phyloP scores from a whole-genome alignment of 2,329 filamentous ascomycete species.

The Clonostachys solani region DNA sequence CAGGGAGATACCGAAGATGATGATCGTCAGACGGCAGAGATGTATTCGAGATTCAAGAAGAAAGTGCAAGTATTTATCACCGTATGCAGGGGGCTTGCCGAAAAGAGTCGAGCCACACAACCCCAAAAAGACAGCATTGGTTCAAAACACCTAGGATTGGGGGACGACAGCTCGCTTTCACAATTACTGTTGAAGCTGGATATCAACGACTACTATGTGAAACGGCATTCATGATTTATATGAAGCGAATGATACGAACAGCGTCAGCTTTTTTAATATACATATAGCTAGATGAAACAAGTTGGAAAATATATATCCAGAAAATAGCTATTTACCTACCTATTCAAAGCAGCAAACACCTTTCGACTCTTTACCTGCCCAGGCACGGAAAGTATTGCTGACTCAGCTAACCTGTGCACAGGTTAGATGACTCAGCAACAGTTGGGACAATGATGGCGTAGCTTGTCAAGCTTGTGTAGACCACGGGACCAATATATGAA shows the following conservation, averaged over 20 bases:
- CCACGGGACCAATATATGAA: too few relatives aligned
- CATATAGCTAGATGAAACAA: too few relatives aligned
- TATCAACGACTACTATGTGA: slow-evolving; percentile 62
- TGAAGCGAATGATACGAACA: background rate
- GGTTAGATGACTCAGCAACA: too few relatives aligned
- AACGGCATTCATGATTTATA: slow-evolving; percentile 3
- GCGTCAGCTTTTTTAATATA: too few relatives aligned
- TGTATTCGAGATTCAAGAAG: slow-evolving; percentile 65
- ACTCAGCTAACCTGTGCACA: too few relatives aligned
- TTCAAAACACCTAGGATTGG: slow-evolving; percentile 28
- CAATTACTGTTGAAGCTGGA: slow-evolving; percentile 67
- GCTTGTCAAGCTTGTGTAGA: background rate
- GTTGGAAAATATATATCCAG: too few relatives aligned
- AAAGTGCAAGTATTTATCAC: slow-evolving; percentile 72
- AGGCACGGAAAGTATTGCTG: too few relatives aligned
- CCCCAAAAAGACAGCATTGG: slow-evolving; percentile 12
- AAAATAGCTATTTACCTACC: too few relatives aligned
- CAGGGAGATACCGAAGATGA: slow-evolving; percentile 10
- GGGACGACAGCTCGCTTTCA: slow-evolving; percentile 56
- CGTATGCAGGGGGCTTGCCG: slow-evolving; percentile 64
- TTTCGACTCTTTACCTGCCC: too few relatives aligned
- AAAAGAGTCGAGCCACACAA: slow-evolving; percentile 37
- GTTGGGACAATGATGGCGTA: too few relatives aligned
- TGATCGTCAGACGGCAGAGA: slow-evolving; percentile 17
- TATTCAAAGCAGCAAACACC: too few relatives aligned